phyloP scores from a whole-genome alignment of 1,139 yeast genomes.

The Saccharomyces hybrid region DNA sequence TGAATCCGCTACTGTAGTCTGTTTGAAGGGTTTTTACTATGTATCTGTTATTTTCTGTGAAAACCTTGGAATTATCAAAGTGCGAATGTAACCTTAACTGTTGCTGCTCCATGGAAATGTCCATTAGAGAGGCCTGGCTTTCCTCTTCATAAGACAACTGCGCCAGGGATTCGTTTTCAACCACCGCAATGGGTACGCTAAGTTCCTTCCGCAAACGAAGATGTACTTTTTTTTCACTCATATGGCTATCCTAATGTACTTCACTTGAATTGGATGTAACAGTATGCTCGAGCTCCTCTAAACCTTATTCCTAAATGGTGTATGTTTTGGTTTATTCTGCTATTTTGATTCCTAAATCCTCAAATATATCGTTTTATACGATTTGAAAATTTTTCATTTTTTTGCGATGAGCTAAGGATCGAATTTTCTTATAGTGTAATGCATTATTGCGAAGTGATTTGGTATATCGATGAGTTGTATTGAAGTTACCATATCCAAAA shows the following conservation, averaged over 20 bases:
- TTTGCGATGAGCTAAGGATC: slow-evolving; percentile 1
- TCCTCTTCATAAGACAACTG: not conserved
- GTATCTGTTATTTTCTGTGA: slow-evolving; percentile 30
- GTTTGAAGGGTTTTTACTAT: slow-evolving; percentile 13
- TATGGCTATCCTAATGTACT: not conserved
- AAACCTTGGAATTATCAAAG: slow-evolving; percentile 10
- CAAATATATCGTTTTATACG: not conserved
- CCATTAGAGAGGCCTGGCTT: not conserved
- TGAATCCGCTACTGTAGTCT: not conserved
- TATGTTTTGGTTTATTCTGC: not conserved
- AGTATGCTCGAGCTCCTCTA: not conserved
- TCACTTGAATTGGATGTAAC: not conserved
- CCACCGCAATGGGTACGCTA: not conserved
- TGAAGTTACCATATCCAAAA: not conserved
- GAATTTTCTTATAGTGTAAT: not conserved
- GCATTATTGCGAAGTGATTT: not conserved
- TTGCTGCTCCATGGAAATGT: not conserved
- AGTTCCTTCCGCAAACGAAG: not conserved
- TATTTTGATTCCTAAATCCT: not conserved
- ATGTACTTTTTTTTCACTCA: not conserved
- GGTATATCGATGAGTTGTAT: not conserved
- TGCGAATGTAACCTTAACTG: not conserved
- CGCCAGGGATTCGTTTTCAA: not conserved
- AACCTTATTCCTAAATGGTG: not conserved
- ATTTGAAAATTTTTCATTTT: not conserved